Base-by-base conservation (phyloP, 2,329 filamentous ascomycete genomes). In the Akanthomyces lecanii region DNA sequence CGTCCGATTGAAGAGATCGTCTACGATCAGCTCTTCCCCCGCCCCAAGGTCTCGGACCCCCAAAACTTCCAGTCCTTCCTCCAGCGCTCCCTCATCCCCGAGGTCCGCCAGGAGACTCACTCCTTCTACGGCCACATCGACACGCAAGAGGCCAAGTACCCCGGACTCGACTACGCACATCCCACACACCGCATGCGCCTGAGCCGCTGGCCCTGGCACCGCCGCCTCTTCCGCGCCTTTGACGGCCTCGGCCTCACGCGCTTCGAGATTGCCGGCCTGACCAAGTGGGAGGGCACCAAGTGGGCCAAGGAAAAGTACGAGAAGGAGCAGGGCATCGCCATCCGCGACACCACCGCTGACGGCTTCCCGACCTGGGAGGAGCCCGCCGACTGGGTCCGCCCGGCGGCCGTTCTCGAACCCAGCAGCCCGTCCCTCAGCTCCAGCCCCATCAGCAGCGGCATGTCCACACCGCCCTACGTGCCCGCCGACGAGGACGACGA, bases 281-380 rank as follows among this genome's bases (percentile, higher is more conserved):
- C 90, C 64, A 88, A 90, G 71, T 94, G 90, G 90, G 90, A 93
- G 77, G 90, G 90, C 63, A 93, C 90, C 11, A 86, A 88, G 65
- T 93, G 90, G 90, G 90, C 90, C 65, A 88, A 92, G 71, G 89
- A 92, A 71, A 85, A 89, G 61, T 94, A 87, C 71, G 90, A 94
- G 78, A 82, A 83, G 63, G 90, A 93, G 71, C 88, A 92, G 70
- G 86, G 86, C 40, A 82, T 89, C 64, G 77, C 76, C 36, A 91
- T 94, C 66, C 75, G 78, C 54, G 90, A 94, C 71, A 92, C 90
- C 6, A 88, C 89, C 1, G 84, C 83, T 58, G 87, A 90, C 69
- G 87, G 84, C 28, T 87, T 93, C 63, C 77, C 79, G 4, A 81
- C 84, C 64, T 92, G 83, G 82, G 78, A 86, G 25, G 79, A 83